phyloP scores from a whole-genome alignment of 2,329 filamentous ascomycete genomes.

The Aspergillus sp. region DNA sequence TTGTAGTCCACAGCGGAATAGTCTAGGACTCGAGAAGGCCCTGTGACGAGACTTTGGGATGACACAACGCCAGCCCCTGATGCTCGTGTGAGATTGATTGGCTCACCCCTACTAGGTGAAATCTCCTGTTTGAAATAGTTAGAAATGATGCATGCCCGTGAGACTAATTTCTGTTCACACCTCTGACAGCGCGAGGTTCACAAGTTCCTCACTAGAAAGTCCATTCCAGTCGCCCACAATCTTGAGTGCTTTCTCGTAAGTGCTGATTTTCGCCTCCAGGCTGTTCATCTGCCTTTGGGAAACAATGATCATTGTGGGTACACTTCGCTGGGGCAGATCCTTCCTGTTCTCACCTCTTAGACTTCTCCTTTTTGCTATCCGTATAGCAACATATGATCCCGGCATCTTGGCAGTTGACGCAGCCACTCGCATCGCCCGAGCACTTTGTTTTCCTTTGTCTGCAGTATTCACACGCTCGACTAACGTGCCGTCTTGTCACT shows the following conservation, averaged over 20 bases:
- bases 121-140: conserved; percentile 26
- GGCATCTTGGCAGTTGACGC: conserved; percentile 44
- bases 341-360: conserved; percentile 40
- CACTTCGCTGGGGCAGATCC: too few relatives aligned
- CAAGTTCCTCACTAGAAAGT: conserved; percentile 36
- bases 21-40: conserved; percentile 30
- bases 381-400: conserved; percentile 47
- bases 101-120: conserved; percentile 16
- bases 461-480: conserved; percentile 47
- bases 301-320: not conserved
- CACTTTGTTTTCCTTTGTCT: conserved; percentile 48
- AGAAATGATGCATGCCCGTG: not conserved
- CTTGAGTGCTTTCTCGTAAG: conserved; percentile 41
- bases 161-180: conserved; percentile 21
- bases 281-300: conserved; percentile 39
- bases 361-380: conserved; percentile 47
- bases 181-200: conserved; percentile 32
- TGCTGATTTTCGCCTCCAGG: conserved; percentile 41
- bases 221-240: conserved; percentile 37
- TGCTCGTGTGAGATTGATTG: not conserved
- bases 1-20: conserved; percentile 46
- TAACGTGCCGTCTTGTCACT: conserved; percentile 38
- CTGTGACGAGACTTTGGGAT: not conserved
- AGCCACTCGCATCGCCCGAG: conserved; percentile 45
- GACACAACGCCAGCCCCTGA: not conserved